Percentiles rank a stretch among this genome's conserved stretches.
Evolutionary conservation across 805 yeast species (phyloP).

Genomic region (Zygotorulaspora sp.): DNA sequence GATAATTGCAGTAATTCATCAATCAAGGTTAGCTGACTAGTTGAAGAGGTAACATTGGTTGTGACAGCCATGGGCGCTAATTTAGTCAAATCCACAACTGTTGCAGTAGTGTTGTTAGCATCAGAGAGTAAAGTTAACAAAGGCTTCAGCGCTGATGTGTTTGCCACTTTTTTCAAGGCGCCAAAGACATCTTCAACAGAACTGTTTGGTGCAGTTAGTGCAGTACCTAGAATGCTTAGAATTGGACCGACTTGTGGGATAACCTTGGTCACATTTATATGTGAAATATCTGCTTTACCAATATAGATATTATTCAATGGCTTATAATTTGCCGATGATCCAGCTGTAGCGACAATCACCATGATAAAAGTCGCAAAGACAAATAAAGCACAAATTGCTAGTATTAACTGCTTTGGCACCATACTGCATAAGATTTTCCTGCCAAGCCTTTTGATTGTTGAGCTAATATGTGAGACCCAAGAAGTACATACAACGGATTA

Average conservation of each 20-base stretch:
- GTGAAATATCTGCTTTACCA: conserved; percentile 33
- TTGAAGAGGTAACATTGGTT: conserved; percentile 14
- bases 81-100: conserved; percentile 25
- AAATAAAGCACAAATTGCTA: conserved; percentile 19
- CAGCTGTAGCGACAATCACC: conserved; percentile 32
- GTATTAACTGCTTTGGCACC: conserved; percentile 4
- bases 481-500: too few relatives aligned
- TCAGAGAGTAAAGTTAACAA: conserved; percentile 27
- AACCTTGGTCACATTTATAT: conserved; percentile 34
- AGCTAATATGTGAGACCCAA: too few relatives aligned
- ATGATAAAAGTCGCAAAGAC: conserved; percentile 27
- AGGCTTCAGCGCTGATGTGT: conserved; percentile 30
- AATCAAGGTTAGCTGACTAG: conserved; percentile 15
- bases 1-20: conserved; percentile 18
- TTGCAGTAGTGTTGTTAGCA: conserved; percentile 21
- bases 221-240: conserved; percentile 26
- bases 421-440: background rate
- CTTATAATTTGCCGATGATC: conserved; percentile 30
- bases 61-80: conserved; percentile 30
- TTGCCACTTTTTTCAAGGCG: conserved; percentile 24
- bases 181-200: conserved; percentile 20
- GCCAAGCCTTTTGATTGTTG: too few relatives aligned
- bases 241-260: conserved; percentile 31
- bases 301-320: conserved; percentile 32
- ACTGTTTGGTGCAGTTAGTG: conserved; percentile 24